A percentile compares a stretch with the other conserved stretches of the same genome.
phyloP scores from a whole-genome alignment of 2,329 filamentous ascomycete species.

The Fusarium pseudograminearum region DNA sequence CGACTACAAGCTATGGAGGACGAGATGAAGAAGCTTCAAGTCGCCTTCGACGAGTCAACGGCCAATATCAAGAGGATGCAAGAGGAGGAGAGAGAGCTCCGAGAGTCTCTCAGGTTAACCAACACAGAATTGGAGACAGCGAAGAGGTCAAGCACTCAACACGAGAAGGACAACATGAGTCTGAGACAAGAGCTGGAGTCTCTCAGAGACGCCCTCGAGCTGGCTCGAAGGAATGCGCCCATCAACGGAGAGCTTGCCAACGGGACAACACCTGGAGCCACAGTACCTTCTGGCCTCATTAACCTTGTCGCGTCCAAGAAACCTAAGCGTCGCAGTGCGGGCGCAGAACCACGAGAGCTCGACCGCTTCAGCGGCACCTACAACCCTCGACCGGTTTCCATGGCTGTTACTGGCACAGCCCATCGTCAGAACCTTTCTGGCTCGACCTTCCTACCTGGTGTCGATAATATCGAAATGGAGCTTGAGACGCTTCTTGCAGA shows the following conservation, averaged over 20 bases:
- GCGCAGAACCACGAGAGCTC: conserved; percentile 83
- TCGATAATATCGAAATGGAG: conserved; percentile 94
- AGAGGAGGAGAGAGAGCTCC: conserved; percentile 88
- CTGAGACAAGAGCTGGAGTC: conserved; percentile 90
- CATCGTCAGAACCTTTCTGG: conserved; percentile 79
- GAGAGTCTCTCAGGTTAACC: conserved; percentile 83
- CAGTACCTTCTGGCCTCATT: conserved; percentile 82
- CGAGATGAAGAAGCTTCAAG: conserved; percentile 92
- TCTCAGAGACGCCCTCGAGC: conserved; percentile 90
- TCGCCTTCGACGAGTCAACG: conserved; percentile 89
- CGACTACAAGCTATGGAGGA: conserved; percentile 92
- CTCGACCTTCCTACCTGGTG: conserved; percentile 80
- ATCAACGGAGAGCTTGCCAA: conserved; percentile 72
- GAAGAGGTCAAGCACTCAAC: conserved; percentile 77
- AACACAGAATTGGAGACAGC: conserved; percentile 85
- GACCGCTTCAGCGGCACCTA: conserved; percentile 93
- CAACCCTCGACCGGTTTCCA: conserved; percentile 94
- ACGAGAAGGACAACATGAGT: conserved; percentile 86
- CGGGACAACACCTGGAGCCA: conserved; percentile 57
- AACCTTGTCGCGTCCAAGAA: conserved; percentile 98
- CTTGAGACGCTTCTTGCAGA: conserved; percentile 93
- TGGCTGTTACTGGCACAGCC: conserved; percentile 80
- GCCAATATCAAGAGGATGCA: conserved; percentile 93
- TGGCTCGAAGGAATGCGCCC: conserved; percentile 82
- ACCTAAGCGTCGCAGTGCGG: conserved; percentile 92